Conservation (phyloP, 495 filamentous ascomycete genomes). For the Rusavskia elegans region DNA sequence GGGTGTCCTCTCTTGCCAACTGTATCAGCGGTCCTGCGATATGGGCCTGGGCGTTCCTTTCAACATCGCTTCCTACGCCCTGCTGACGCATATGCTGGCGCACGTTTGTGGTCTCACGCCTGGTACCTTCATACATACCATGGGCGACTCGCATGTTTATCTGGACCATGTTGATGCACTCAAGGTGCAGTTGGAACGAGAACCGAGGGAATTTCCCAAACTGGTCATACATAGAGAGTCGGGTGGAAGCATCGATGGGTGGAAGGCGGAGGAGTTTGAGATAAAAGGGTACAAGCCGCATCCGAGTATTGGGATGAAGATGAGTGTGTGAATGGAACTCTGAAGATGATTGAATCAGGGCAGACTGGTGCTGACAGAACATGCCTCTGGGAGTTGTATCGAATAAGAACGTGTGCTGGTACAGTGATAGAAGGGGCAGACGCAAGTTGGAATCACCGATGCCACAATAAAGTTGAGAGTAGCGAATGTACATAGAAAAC, state of each 20-base stretch:
- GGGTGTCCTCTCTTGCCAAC: conserved; percentile 62
- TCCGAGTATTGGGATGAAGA: conserved; percentile 88
- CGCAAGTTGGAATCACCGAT: too few species aligned
- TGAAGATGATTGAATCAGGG: too few species aligned
- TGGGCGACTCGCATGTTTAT: conserved; percentile 96
- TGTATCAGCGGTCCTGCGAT: conserved; percentile 92
- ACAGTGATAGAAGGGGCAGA: too few species aligned
- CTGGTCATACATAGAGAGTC: conserved; percentile 51
- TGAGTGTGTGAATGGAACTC: conserved; percentile 59
- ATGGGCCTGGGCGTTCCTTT: conserved; percentile 97
- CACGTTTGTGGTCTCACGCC: conserved; percentile 69
- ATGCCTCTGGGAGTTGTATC: too few species aligned
- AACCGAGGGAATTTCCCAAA: conserved; percentile 69
- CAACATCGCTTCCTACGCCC: conserved; percentile 88
- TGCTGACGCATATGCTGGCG: conserved; percentile 88
- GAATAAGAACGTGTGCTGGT: too few species aligned
- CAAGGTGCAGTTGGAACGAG: conserved; percentile 57
- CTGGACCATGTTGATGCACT: conserved; percentile 83
- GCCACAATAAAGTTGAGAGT: too few species aligned
- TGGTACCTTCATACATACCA: conserved; percentile 73
- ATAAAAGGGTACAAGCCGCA: conserved; percentile 82
- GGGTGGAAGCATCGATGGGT: conserved; percentile 59
- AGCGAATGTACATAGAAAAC: too few species aligned
- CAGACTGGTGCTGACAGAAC: too few species aligned
- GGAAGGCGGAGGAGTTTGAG: conserved; percentile 76